Evolutionary conservation across 192 early-diverging fungal species (phyloP).

Genomic region (Backusella parvicylindrica): DNA sequence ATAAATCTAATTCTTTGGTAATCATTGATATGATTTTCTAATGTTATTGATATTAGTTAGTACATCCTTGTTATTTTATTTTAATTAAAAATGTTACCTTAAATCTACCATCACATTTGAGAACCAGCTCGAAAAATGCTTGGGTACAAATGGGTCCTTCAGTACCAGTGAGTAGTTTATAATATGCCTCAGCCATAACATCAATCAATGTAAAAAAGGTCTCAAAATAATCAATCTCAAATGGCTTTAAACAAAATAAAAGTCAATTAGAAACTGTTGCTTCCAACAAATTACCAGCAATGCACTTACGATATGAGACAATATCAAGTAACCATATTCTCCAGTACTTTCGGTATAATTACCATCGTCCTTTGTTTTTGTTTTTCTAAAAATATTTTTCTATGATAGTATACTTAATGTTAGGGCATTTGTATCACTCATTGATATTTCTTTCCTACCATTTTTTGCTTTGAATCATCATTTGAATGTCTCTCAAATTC

Average conservation of each 20-base stretch:
- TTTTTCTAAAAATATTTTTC: constrained; percentile 51
- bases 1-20: constrained; percentile 61
- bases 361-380: constrained; percentile 39
- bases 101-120: constrained; percentile 62
- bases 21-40: constrained; percentile 60
- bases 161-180: constrained; percentile 36
- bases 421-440: background rate
- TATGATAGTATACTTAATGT: background rate
- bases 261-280: background rate
- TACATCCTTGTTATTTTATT: background rate
- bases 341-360: constrained; percentile 27
- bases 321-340: constrained; percentile 39
- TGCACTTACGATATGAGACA: constrained; percentile 40
- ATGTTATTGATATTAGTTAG: background rate
- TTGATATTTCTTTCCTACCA: constrained; percentile 24
- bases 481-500: constrained; percentile 54
- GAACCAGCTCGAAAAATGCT: constrained; percentile 56
- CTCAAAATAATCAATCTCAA: constrained; percentile 67
- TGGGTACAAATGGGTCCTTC: constrained; percentile 33
- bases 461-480: constrained; percentile 42
- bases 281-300: background rate
- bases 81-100: constrained; percentile 30
- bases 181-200: constrained; percentile 57
- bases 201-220: constrained; percentile 66
- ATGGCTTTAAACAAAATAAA: constrained; percentile 38